A percentile compares a stretch with the other conserved stretches of the same genome.
Conservation (phyloP, 2,329 filamentous ascomycete genomes). For the Simplicillium sp. region DNA sequence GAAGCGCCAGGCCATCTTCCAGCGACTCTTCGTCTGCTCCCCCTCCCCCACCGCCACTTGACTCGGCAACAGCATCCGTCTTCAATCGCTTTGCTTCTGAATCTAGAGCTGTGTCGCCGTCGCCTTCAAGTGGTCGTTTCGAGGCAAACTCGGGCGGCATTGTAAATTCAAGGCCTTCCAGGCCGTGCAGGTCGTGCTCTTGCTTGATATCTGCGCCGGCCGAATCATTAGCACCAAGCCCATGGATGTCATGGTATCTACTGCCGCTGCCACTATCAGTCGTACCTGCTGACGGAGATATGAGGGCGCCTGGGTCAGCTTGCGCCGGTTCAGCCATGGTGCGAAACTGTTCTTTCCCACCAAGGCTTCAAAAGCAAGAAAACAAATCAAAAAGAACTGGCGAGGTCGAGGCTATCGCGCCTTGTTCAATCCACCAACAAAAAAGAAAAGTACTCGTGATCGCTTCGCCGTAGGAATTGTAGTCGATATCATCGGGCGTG, state of each 20-base stretch:
- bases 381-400: constrained; percentile 6
- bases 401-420: no score
- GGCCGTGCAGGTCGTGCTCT: constrained; percentile 19
- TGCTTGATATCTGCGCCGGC: constrained; percentile 25
- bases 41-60: no score
- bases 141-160: constrained; percentile 23
- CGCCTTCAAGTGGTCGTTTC: constrained; percentile 26
- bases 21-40: constrained; percentile 12
- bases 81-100: constrained; percentile 6
- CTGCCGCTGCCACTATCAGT: constrained; percentile 1
- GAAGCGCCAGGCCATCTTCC: constrained; percentile 25
- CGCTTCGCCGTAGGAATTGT: background rate
- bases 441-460: background rate
- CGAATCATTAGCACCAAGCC: constrained; percentile 14
- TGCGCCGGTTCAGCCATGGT: constrained; percentile 32
- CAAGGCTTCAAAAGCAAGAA: constrained; percentile 9
- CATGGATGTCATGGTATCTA: no score
- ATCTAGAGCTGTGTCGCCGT: constrained; percentile 16
- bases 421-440: background rate
- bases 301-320: constrained; percentile 21
- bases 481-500: background rate
- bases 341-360: constrained; percentile 11
- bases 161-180: constrained; percentile 24
- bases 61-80: background rate
- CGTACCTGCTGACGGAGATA: constrained; percentile 24